Percentiles rank a stretch among this genome's conserved stretches.
Evolutionary conservation across 768 basidiomycete genomes (phyloP).

Genomic region (Pisolithus tinctorius): DNA sequence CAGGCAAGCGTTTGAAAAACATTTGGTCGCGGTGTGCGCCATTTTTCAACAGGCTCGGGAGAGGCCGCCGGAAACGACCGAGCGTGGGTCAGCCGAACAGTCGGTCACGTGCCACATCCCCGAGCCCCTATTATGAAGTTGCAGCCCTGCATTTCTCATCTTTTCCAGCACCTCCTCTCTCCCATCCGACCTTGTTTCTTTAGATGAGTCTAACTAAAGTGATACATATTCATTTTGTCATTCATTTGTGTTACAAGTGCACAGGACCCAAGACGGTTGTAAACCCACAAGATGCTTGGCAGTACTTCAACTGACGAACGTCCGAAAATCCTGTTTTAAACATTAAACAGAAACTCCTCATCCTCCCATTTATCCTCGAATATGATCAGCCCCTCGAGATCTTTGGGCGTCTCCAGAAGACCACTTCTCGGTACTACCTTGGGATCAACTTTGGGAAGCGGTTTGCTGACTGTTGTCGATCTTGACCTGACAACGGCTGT

Average conservation of each 20-base stretch:
- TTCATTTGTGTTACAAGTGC: too few relatives aligned
- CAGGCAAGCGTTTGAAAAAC: constrained; percentile 12
- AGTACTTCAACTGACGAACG: too few relatives aligned
- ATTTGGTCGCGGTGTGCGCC: background rate
- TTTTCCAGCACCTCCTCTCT: too few relatives aligned
- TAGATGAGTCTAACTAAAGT: too few relatives aligned
- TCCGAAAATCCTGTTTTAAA: constrained; percentile 8
- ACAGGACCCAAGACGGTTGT: too few relatives aligned
- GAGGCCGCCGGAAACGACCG: constrained; percentile 8
- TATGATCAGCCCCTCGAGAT: constrained; percentile 24
- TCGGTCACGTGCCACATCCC: too few relatives aligned
- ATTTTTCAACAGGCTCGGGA: constrained; percentile 10
- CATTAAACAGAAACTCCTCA: constrained; percentile 25
- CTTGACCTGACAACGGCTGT: constrained; percentile 9
- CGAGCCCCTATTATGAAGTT: too few relatives aligned
- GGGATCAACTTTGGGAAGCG: constrained; percentile 15
- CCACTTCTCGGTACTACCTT: constrained; percentile 14
- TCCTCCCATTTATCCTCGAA: constrained; percentile 21
- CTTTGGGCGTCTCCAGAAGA: constrained; percentile 25
- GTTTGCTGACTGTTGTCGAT: constrained; percentile 21
- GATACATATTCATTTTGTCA: too few relatives aligned
- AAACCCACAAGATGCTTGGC: too few relatives aligned
- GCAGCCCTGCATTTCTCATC: too few relatives aligned
- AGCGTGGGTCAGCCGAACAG: background rate
- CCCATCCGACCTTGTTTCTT: too few relatives aligned